Evolutionary conservation across 148 eudicot species (phyloP).

Genomic region (Dysphania ambrosioides): DNA sequence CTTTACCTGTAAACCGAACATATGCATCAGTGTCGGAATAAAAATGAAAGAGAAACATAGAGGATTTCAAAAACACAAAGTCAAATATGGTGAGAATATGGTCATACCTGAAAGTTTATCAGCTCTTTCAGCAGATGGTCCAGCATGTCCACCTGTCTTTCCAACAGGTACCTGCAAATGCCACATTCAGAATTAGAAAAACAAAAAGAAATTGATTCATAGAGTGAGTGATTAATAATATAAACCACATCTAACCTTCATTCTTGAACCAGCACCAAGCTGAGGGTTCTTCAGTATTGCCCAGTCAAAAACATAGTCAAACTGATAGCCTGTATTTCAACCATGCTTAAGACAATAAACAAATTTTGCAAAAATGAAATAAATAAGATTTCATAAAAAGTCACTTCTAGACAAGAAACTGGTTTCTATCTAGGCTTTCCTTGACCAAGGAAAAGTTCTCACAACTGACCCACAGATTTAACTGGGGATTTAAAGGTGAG

Average conservation of each 20-base stretch:
- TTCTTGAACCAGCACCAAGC: constrained; percentile 30
- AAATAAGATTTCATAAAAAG: neutral
- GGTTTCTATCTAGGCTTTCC: too few species aligned
- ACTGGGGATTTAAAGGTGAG: too few species aligned
- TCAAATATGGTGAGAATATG: too few species aligned
- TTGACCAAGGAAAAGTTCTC: too few species aligned
- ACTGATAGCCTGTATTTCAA: constrained; percentile 51
- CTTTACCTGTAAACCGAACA: constrained; percentile 31
- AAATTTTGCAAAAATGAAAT: neutral
- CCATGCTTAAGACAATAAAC: constrained; percentile 6
- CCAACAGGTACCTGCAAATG: constrained; percentile 32
- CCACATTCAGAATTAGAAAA: neutral
- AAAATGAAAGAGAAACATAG: neutral
- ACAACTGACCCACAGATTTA: too few species aligned
- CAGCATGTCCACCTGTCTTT: constrained; percentile 27
- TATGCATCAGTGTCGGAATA: neutral
- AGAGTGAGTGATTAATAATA: neutral
- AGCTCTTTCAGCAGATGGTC: constrained; percentile 30
- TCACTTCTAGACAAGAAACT: too few species aligned
- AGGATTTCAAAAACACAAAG: neutral
- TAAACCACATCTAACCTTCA: constrained; percentile 27
- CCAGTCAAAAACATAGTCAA: constrained; percentile 76
- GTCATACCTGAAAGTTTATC: constrained; percentile 33
- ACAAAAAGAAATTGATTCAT: too few species aligned
- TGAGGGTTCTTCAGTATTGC: constrained; percentile 55